Evolutionary conservation across 2,329 filamentous ascomycete species (phyloP).

Genomic region (Ascocoryne sarcoides): DNA sequence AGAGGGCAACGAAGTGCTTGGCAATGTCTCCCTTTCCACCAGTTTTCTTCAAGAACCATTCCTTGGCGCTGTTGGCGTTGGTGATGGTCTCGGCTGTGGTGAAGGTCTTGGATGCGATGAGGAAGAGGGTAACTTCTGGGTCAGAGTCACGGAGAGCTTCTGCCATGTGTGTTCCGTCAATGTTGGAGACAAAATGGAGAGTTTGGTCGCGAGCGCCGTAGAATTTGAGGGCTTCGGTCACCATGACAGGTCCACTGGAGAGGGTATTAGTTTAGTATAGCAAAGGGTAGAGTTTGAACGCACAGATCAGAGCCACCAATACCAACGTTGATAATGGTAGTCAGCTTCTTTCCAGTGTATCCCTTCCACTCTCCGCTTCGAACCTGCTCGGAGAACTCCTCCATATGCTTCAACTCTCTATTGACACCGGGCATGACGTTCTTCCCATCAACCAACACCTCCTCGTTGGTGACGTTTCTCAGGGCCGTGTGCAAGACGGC

Average conservation of each 20-base stretch:
- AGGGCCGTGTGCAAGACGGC: slow-evolving; percentile 94
- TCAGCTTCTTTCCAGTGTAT: slow-evolving; percentile 93
- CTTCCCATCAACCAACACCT: slow-evolving; percentile 76
- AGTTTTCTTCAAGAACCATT: slow-evolving; percentile 85
- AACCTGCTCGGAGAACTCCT: slow-evolving; percentile 93
- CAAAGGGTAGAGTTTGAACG: slow-evolving; percentile 15
- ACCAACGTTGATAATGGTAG: slow-evolving; percentile 93
- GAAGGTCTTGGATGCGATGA: slow-evolving; percentile 98
- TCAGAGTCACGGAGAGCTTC: slow-evolving; percentile 84
- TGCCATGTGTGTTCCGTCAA: slow-evolving; percentile 95
- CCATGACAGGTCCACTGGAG: slow-evolving; percentile 88
- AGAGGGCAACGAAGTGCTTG: slow-evolving; percentile 97
- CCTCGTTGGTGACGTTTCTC: slow-evolving; percentile 79
- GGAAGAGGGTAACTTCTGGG: slow-evolving; percentile 97
- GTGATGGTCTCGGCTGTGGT: slow-evolving; percentile 96
- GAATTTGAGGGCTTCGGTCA: slow-evolving; percentile 92
- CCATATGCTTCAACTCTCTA: slow-evolving; percentile 90
- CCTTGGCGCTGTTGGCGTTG: slow-evolving; percentile 95
- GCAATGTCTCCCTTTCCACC: slow-evolving; percentile 75
- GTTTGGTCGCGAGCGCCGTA: slow-evolving; percentile 82
- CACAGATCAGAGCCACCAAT: slow-evolving; percentile 98
- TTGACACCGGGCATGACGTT: slow-evolving; percentile 94
- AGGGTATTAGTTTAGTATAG: neutral
- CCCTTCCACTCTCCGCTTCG: slow-evolving; percentile 95
- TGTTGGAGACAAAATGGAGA: slow-evolving; percentile 98